phyloP scores from a whole-genome alignment of 2,329 filamentous ascomycete genomes.

The Penicillium janthinellum region DNA sequence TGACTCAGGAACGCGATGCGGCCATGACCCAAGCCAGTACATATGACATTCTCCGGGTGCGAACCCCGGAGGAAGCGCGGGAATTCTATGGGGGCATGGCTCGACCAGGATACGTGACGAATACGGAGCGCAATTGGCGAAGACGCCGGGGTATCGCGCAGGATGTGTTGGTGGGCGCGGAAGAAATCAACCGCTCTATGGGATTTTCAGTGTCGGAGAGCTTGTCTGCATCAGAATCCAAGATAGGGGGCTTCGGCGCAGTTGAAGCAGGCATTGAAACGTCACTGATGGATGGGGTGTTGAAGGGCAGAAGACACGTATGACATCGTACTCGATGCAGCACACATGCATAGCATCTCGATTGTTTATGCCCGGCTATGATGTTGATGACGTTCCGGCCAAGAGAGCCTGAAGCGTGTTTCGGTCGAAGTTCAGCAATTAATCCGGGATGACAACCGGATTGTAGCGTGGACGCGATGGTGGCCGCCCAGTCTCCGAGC shows the following conservation, averaged over 20 bases:
- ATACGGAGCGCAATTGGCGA: constrained; percentile 41
- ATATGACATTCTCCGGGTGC: constrained; percentile 40
- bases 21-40: constrained; percentile 34
- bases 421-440: too few relatives aligned
- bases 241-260: neutral
- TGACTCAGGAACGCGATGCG: constrained; percentile 34
- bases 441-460: too few relatives aligned
- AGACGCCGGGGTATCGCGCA: constrained; percentile 29
- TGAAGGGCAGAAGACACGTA: too few relatives aligned
- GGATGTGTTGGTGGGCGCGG: constrained; percentile 27
- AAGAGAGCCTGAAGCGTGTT: too few relatives aligned
- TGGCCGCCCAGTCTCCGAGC: too few relatives aligned
- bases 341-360: too few relatives aligned
- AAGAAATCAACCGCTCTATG: constrained; percentile 27
- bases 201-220: neutral
- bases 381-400: too few relatives aligned
- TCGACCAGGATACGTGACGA: constrained; percentile 32
- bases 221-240: neutral
- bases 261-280: neutral
- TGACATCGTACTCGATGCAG: too few relatives aligned
- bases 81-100: constrained; percentile 31
- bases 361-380: too few relatives aligned
- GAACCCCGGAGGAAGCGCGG: constrained; percentile 30
- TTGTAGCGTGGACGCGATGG: too few relatives aligned
- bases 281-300: neutral